Conservation (phyloP, 148 eudicot genomes). For the Camellia granthamiana region DNA sequence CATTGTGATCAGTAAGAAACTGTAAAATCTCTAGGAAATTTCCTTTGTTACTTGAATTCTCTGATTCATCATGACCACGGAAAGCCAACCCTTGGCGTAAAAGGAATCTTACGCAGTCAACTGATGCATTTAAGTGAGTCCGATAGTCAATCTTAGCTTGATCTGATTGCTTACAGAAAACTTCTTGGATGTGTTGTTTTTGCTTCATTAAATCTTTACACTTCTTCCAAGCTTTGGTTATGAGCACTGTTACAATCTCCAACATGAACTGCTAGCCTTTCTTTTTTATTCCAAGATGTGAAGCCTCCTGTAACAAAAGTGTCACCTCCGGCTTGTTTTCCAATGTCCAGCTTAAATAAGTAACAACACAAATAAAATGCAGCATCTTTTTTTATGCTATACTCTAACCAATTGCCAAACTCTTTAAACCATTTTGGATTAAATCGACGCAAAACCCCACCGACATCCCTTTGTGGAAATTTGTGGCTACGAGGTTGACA, state of each 20-base stretch:
- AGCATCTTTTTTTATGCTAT: neutral
- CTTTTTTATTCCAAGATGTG: neutral
- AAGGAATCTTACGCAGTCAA: constrained; percentile 14
- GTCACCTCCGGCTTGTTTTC: neutral
- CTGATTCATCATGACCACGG: constrained; percentile 6
- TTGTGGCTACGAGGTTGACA: constrained; percentile 8
- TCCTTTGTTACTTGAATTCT: neutral
- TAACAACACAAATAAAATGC: constrained; percentile 8
- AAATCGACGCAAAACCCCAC: neutral
- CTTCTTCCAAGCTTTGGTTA: no score
- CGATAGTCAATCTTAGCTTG: constrained; percentile 9
- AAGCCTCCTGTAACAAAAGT: neutral
- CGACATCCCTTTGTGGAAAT: neutral
- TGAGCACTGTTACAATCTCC: neutral
- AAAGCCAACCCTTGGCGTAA: neutral
- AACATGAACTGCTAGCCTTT: neutral
- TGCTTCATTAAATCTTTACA: no score
- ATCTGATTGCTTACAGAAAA: neutral
- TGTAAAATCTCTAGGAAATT: neutral
- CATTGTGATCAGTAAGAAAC: neutral
- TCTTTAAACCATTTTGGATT: neutral
- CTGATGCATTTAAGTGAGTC: constrained; percentile 2
- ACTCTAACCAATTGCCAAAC: neutral
- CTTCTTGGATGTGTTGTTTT: no score
- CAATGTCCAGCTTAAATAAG: neutral